phyloP scores from a whole-genome alignment of 2,329 filamentous ascomycete species.

The Talaromyces islandicus region DNA sequence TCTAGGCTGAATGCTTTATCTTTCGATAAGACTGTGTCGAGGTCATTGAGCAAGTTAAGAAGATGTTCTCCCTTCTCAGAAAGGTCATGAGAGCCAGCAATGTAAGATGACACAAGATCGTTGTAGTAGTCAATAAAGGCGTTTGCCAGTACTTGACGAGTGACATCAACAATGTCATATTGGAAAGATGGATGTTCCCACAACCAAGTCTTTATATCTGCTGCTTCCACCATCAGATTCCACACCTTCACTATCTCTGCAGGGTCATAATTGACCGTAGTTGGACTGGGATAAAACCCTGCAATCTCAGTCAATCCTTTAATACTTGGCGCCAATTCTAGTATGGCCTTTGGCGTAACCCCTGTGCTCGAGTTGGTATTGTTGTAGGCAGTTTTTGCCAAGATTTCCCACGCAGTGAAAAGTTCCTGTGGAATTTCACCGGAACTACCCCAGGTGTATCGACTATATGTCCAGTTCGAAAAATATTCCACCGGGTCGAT shows the following conservation, averaged over 20 bases:
- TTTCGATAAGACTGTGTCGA: conserved; percentile 39
- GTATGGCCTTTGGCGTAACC: conserved; percentile 39
- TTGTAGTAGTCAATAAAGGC: conserved; percentile 36
- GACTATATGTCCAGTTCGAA: conserved; percentile 37
- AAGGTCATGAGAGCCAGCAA: conserved; percentile 16
- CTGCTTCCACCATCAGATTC: conserved; percentile 34
- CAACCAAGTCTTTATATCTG: conserved; percentile 23
- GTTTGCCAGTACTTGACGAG: conserved; percentile 45
- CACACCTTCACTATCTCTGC: conserved; percentile 32
- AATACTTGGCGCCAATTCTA: conserved; percentile 40
- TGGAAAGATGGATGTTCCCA: conserved; percentile 39
- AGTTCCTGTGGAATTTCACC: conserved; percentile 23
- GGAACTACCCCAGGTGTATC: conserved; percentile 29
- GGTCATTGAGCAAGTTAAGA: conserved; percentile 25
- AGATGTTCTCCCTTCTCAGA: conserved; percentile 24
- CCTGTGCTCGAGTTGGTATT: conserved; percentile 38
- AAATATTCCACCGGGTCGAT: conserved; percentile 44
- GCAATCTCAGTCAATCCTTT: conserved; percentile 34
- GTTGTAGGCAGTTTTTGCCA: conserved; percentile 43
- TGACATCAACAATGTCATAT: conserved; percentile 45
- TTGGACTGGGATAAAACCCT: conserved; percentile 32
- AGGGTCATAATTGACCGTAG: conserved; percentile 38
- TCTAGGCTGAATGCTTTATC: conserved; percentile 39
- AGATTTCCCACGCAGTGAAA: conserved; percentile 42
- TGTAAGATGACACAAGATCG: conserved; percentile 31